Evolutionary conservation across 2,329 filamentous ascomycete genomes (phyloP).

Genomic region (Trichophyton benhamiae): DNA sequence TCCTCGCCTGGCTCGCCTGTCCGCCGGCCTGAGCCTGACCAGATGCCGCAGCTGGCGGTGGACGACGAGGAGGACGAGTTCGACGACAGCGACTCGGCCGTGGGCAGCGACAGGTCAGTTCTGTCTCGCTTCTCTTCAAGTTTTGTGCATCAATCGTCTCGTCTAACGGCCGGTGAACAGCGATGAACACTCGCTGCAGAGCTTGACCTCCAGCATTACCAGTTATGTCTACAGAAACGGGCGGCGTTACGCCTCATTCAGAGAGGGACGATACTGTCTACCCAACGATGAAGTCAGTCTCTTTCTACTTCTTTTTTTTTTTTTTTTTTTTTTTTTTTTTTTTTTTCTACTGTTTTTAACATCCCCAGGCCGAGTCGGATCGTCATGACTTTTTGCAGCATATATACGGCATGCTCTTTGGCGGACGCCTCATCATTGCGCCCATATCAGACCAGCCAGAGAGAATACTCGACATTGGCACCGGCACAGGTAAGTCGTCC

Average conservation of each 20-base stretch:
- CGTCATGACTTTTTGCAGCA: constrained; percentile 16
- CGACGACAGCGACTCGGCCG: constrained; percentile 1
- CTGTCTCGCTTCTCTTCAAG: neutral
- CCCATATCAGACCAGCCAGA: constrained; percentile 17
- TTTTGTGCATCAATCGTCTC: neutral
- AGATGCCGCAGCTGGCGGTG: neutral
- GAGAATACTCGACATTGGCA: constrained; percentile 13
- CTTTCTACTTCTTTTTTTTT: neutral
- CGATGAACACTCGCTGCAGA: neutral
- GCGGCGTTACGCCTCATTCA: constrained; percentile 10
- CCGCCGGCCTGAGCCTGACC: neutral
- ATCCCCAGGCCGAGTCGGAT: constrained; percentile 8
- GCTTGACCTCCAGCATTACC: constrained; percentile 3
- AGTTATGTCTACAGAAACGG: constrained; percentile 9
- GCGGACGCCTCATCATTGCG: constrained; percentile 16
- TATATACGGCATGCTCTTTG: constrained; percentile 16
- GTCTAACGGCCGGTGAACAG: neutral
- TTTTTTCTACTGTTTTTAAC: neutral
- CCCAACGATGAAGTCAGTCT: neutral
- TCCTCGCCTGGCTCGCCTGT: neutral
- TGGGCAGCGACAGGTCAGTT: constrained; percentile 2
- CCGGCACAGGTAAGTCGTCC: constrained; percentile 11
- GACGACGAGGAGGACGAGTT: neutral
- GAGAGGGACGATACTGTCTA: constrained; percentile 9
- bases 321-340: neutral